Base-by-base conservation (phyloP, 805 yeast species). In the Spathaspora passalidarum region DNA sequence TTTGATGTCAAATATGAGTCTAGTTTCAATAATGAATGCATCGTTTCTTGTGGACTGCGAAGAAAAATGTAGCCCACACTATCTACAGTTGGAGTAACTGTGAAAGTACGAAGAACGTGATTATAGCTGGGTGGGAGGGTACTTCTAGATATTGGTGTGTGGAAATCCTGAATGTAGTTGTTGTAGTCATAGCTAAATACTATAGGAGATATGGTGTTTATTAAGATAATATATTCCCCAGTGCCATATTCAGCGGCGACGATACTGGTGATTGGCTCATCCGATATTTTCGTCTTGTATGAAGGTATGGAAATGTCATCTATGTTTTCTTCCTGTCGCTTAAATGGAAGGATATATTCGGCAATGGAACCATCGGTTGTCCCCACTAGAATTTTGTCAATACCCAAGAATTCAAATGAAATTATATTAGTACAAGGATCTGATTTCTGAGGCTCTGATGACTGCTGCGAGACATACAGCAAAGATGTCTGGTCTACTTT, bases 361-460 rank as follows among this genome's bases (percentile, higher is more conserved):
- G 81, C 82, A 8, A 86, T 62, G 23, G 66, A 66, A 0, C 94
- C 94, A 44, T 78, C 75, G 2, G 69, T 60, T 4, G 79, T 73
- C 0, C 91, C 92, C 23, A 80, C 78, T 2, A 83, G 58, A 1
- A 86, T 58, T 10, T 57, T 65, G 2, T 67, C 63, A 4, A 68
- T 54, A 8, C 72, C 69, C 4, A 79, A 35, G 62, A 77, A 78
- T 50, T 76, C 82, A 50, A 68, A 75, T 29, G 78, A 60, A 1
- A 81, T 72, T 4, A 83, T 75, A 0, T 65, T 54, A 2, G 50
- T 29, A n/a, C 32, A 23, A 10, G 34, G 42, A 13, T 39, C 42
- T 10, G 20, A 18, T 25, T 32, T 34, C 7, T 18, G 14, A n/a
- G 21, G 19, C n/a, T 25, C 13, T 7, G 8, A 3, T 16, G 26